A percentile compares a stretch with the other conserved stretches of the same genome.
Evolutionary conservation across 129 eudicot genomes (phyloP).

Genomic region (Solidago caesia): DNA sequence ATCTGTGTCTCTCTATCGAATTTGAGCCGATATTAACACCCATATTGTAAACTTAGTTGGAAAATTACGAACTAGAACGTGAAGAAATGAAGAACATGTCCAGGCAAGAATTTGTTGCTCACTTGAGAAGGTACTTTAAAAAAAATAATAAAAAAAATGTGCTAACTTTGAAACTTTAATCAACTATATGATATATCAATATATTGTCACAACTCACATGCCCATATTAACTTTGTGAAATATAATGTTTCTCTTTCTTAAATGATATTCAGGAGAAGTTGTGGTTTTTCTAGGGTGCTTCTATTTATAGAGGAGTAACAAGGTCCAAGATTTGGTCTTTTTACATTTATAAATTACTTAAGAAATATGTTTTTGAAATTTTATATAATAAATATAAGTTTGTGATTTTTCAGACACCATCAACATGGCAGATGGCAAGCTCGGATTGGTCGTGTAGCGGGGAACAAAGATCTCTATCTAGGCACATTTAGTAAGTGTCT

Average conservation of each 20-base stretch:
- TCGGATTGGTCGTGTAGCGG: slow-evolving; percentile 89
- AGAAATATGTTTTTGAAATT: not conserved
- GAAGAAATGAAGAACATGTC: slow-evolving; percentile 93
- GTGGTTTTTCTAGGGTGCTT: slow-evolving; percentile 97
- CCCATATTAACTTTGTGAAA: not conserved
- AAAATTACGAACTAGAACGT: slow-evolving; percentile 73
- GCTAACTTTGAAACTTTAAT: not conserved
- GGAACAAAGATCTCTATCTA: slow-evolving; percentile 88
- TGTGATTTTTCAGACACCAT: slow-evolving; percentile 63
- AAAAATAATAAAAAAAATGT: not conserved
- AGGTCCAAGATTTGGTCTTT: slow-evolving; percentile 46
- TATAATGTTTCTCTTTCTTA: no score
- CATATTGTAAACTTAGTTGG: slow-evolving; percentile 49
- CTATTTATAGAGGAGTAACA: slow-evolving; percentile 91
- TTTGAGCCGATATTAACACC: not conserved
- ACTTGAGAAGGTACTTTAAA: slow-evolving; percentile 64
- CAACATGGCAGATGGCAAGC: slow-evolving; percentile 99
- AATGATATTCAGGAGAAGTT: slow-evolving; percentile 66
- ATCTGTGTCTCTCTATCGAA: not conserved
- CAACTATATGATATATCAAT: not conserved
- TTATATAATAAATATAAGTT: not conserved
- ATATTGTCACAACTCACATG: not conserved
- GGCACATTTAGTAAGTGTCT: slow-evolving; percentile 81
- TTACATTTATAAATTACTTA: not conserved
- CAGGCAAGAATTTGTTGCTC: slow-evolving; percentile 95